Percentiles rank a stretch among this genome's conserved stretches.
Evolutionary conservation across 441 rosid species (phyloP).

Genomic region (Populus hybrid): DNA sequence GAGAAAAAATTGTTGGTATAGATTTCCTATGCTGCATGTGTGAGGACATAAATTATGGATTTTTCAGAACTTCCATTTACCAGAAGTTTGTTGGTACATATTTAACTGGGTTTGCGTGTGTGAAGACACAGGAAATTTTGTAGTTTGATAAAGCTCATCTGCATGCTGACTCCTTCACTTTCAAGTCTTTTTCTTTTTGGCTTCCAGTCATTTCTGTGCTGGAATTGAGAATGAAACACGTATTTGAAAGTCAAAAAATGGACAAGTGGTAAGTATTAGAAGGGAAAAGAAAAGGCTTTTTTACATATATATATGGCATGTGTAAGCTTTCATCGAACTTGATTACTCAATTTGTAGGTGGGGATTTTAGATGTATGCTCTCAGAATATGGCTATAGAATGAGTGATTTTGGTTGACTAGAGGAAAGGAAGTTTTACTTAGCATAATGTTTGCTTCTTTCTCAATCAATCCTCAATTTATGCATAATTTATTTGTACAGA

Average conservation of each 20-base stretch:
- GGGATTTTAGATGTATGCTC: neutral
- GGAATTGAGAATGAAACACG: neutral
- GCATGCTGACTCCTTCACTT: neutral
- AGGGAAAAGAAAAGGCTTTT: neutral
- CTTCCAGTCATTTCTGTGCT: neutral
- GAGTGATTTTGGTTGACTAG: constrained; percentile 9
- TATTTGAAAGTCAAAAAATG: neutral
- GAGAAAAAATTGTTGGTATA: neutral
- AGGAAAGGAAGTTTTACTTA: neutral
- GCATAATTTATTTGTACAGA: constrained; percentile 45
- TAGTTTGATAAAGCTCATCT: neutral
- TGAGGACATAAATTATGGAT: no score
- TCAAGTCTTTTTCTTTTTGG: neutral
- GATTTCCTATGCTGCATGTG: neutral
- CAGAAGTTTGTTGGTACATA: neutral
- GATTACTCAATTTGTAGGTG: neutral
- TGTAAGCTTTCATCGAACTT: neutral
- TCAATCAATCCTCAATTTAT: constrained; percentile 6
- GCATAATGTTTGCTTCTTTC: neutral
- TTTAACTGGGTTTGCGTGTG: neutral
- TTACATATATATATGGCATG: neutral
- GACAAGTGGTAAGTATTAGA: neutral
- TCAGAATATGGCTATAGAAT: constrained; percentile 5
- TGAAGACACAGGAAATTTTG: neutral
- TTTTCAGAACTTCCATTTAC: neutral